Conservation (phyloP, 345 rosid species). For the Theobroma cacao region DNA sequence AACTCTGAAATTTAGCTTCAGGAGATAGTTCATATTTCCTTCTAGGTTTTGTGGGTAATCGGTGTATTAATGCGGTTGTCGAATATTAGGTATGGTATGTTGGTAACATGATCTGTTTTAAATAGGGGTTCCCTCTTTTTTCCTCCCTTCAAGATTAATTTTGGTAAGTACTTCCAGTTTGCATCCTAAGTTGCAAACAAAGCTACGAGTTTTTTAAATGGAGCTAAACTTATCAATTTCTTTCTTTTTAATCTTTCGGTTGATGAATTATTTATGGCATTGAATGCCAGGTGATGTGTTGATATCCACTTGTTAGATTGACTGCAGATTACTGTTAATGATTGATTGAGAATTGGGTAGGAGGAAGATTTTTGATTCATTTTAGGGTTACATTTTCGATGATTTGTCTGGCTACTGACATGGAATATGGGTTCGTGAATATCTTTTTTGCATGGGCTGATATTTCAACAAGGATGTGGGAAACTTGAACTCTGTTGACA, state of each 20-base stretch:
- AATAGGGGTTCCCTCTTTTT: too few relatives aligned
- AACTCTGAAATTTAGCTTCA: neutral
- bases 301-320: neutral
- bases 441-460: conserved; percentile 5
- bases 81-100: neutral
- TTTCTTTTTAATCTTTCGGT: neutral
- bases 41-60: neutral
- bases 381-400: neutral
- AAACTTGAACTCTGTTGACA: neutral
- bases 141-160: neutral
- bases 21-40: neutral
- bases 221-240: neutral
- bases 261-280: neutral
- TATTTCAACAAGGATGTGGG: neutral
- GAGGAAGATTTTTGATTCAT: neutral
- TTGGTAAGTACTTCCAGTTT: neutral
- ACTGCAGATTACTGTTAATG: neutral
- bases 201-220: neutral
- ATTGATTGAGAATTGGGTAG: neutral
- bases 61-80: neutral
- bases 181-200: neutral
- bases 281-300: neutral
- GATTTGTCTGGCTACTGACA: neutral
- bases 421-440: neutral
- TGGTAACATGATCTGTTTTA: neutral